Evolutionary conservation across 768 basidiomycete species (phyloP).

Genomic region (Agrocybe chaxingu): DNA sequence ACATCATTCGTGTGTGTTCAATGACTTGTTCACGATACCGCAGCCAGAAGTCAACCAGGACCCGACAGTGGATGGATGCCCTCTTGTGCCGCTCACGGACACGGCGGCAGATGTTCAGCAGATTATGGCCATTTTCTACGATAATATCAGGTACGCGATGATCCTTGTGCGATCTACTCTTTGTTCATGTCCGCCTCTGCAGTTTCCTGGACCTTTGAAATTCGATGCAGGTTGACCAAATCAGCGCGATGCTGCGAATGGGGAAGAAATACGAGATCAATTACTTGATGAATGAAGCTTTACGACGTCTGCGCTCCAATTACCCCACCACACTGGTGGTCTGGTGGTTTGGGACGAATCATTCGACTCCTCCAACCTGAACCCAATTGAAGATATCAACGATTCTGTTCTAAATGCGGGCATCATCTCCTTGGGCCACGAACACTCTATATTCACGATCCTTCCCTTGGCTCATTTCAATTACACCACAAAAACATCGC

Average conservation of each 20-base stretch:
- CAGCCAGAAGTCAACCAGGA: not conserved
- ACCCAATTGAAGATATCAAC: not conserved
- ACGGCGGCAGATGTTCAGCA: no score
- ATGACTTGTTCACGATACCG: constrained; percentile 7
- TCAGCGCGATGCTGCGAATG: constrained; percentile 9
- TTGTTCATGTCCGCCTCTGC: not conserved
- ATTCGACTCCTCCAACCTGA: not conserved
- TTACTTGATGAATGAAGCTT: constrained; percentile 3
- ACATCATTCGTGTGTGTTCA: constrained; percentile 5
- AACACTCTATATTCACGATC: not conserved
- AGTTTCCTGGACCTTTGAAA: not conserved
- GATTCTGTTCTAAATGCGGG: not conserved
- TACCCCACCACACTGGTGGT: constrained; percentile 3
- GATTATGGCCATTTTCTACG: no score
- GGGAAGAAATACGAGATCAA: constrained; percentile 13
- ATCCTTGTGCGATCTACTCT: no score
- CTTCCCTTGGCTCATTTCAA: constrained; percentile 1
- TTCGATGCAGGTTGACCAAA: not conserved
- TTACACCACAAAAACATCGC: not conserved
- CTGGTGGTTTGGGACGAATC: not conserved
- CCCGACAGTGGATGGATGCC: no score
- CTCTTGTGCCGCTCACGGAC: no score
- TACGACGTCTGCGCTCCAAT: not conserved
- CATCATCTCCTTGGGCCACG: constrained; percentile 3
- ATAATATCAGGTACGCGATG: no score